Evolutionary conservation across 345 rosid genomes (phyloP), one percentile per base, ranked within the genome.

Genomic region (Toxicodendron radicans): DNA sequence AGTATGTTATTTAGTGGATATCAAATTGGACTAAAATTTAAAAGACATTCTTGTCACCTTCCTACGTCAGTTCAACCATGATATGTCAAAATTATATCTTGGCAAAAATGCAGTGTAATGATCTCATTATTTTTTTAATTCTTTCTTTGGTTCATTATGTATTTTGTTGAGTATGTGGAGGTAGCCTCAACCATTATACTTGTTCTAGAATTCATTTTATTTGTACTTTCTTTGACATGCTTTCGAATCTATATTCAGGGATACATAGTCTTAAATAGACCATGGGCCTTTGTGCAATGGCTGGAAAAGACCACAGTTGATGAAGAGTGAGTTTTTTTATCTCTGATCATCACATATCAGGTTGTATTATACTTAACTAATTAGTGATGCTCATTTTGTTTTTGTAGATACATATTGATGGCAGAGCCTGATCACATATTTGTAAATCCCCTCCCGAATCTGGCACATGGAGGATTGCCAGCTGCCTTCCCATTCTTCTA

Each of bases 241-340:
- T 60, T 56, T 70, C 63, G 35, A 12, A 68, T 61, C 18, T 75
- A 58, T 67, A 5, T 73, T n/a, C 91, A 95, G 99, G 98, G 99
- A 49, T 95, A 95, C 78, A 86, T 93, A 72, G 99, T 95, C 76
- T 85, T 95, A 72, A 93, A 95, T 78, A 89, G 99, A 79, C 99
- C 99, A 24, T 95, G 99, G 97, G 99, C 99, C 3, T 95, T 95
- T 68, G 97, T 90, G 70, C 99, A 93, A 63, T 93, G 98, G 98
- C 88, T 95, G 81, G 93, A 89, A 77, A 95, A 88, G 78, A 91
- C 98, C 67, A 86, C 87, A 58, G 93, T 95, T 41, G 84, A 87
- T 78, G 98, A 93, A 87, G 97, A 95, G 99, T 95, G 87, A 87
- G 97, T 70, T 53, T 66, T 38, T 60, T 51, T 64, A 49, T 64